These are phyloP conservation scores for Ogataea hybrid DNA, from an alignment of 1,139 yeast species.

Conservation along the genomic window DNA sequence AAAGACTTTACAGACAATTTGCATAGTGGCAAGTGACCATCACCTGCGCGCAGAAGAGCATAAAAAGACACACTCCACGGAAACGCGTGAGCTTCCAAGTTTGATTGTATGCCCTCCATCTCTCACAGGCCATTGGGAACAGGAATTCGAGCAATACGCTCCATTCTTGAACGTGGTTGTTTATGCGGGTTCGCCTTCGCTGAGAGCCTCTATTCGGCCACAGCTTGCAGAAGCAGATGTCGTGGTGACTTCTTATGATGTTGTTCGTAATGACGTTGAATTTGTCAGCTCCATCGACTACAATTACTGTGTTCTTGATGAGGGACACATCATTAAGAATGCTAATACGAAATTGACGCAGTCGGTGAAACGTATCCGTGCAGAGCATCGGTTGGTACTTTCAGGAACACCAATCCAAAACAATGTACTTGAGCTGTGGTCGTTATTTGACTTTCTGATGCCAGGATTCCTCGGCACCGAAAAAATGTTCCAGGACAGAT, in stretches of 20 bases:
- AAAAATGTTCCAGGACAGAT: constrained; percentile 88
- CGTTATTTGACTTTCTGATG: constrained; percentile 95
- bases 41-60: constrained; percentile 75
- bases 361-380: constrained; percentile 76
- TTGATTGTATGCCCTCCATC: constrained; percentile 95
- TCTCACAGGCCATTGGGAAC: constrained; percentile 98
- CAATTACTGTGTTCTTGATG: constrained; percentile 95
- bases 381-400: constrained; percentile 86
- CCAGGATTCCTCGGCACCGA: constrained; percentile 98
- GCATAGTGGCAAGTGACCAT: constrained; percentile 96
- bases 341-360: constrained; percentile 84
- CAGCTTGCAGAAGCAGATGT: constrained; percentile 66
- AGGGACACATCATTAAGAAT: constrained; percentile 96
- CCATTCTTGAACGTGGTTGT: constrained; percentile 82
- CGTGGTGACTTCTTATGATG: constrained; percentile 94
- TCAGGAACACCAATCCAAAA: constrained; percentile 99
- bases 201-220: constrained; percentile 56
- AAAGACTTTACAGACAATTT: constrained; percentile 93
- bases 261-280: constrained; percentile 86
- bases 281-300: constrained; percentile 60
- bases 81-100: constrained; percentile 75
- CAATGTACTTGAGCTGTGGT: constrained; percentile 95
- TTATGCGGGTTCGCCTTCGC: constrained; percentile 91
- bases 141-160: constrained; percentile 86
- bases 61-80: constrained; percentile 58